These are phyloP conservation scores for Colletotrichum sp. DNA, from an alignment of 2,329 filamentous ascomycete species.

Conservation along the genomic window DNA sequence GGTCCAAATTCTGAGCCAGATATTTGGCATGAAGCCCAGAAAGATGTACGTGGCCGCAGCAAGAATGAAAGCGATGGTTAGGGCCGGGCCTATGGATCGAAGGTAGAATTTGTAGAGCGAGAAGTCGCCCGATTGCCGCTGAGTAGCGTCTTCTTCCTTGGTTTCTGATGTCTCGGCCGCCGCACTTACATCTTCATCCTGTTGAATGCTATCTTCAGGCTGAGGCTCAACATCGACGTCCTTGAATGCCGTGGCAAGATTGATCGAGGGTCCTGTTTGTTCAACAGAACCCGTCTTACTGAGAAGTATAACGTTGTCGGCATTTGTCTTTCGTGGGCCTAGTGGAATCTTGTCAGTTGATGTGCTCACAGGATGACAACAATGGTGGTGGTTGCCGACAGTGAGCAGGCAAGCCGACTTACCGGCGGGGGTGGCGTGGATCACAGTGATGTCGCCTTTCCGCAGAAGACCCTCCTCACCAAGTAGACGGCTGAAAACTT, in stretches of 20 bases:
- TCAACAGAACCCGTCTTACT: background rate
- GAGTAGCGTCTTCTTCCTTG: background rate
- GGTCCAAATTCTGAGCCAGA: slow-evolving; percentile 13
- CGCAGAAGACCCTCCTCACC: slow-evolving; percentile 22
- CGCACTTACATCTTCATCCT: background rate
- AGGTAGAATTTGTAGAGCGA: slow-evolving; percentile 6
- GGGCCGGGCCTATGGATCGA: background rate
- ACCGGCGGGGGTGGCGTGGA: background rate
- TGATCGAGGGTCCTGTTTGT: background rate
- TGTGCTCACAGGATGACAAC: background rate
- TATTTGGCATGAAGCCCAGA: slow-evolving; percentile 4
- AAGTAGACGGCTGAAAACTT: slow-evolving; percentile 22
- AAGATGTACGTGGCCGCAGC: background rate
- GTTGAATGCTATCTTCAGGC: background rate
- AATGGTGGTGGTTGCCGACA: background rate
- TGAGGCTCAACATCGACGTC: background rate
- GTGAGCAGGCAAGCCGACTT: background rate
- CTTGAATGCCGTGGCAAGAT: background rate
- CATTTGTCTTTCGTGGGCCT: background rate
- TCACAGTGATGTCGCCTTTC: slow-evolving; percentile 21
- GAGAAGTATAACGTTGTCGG: background rate
- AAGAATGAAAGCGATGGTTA: slow-evolving; percentile 15
- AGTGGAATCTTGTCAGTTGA: background rate
- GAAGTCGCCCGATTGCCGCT: slow-evolving; percentile 8
- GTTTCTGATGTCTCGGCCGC: background rate